Conservation (phyloP, 2,329 filamentous ascomycete genomes). For the Arthrobotrys entomopaga region DNA sequence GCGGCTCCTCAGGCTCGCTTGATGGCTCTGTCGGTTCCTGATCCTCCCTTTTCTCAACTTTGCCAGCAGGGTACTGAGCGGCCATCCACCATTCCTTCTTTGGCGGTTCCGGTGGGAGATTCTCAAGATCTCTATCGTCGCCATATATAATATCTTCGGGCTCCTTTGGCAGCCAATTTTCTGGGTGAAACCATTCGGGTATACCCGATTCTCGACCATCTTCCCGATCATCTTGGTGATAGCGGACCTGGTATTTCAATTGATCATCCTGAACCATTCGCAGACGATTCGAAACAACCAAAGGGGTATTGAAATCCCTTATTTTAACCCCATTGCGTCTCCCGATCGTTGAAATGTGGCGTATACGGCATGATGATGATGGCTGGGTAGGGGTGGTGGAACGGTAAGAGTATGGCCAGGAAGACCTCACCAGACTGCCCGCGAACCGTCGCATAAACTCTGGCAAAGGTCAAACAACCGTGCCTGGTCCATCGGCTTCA, state of each 20-base stretch:
- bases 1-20: neutral
- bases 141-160: constrained; percentile 29
- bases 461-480: constrained; percentile 34
- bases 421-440: constrained; percentile 54
- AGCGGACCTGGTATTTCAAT: constrained; percentile 12
- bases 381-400: constrained; percentile 13
- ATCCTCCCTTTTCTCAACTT: constrained; percentile 1
- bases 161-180: constrained; percentile 39
- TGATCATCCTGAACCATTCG: neutral
- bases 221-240: constrained; percentile 15
- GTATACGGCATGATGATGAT: neutral
- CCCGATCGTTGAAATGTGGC: constrained; percentile 13
- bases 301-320: neutral
- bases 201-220: neutral
- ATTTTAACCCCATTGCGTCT: constrained; percentile 9
- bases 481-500: constrained; percentile 48
- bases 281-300: constrained; percentile 19
- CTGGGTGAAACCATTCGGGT: constrained; percentile 25
- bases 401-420: constrained; percentile 31
- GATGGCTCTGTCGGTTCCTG: neutral
- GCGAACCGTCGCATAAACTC: constrained; percentile 52
- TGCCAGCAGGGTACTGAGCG: constrained; percentile 32
- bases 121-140: constrained; percentile 41
- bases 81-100: constrained; percentile 42
- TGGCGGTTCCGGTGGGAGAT: constrained; percentile 19